Evolutionary conservation across 371 early-diverging fungal genomes (phyloP).

Genomic region (Cokeromyces recurvatus): DNA sequence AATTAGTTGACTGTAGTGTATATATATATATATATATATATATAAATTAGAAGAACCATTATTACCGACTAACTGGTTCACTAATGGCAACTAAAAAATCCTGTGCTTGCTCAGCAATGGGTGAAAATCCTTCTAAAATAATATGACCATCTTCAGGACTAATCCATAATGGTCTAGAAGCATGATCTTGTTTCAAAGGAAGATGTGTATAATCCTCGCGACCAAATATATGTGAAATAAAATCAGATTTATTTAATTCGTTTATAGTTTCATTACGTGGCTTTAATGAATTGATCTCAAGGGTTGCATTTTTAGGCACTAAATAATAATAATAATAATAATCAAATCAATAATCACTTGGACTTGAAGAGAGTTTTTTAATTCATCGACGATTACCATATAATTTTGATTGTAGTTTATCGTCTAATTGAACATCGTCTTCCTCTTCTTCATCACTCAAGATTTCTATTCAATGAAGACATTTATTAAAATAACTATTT

Average conservation of each 20-base stretch:
- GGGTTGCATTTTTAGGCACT: conserved; percentile 56
- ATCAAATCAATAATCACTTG: too few species aligned
- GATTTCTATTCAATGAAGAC: too few species aligned
- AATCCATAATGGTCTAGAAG: conserved; percentile 94
- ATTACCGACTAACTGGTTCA: conserved; percentile 94
- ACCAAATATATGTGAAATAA: conserved; percentile 62
- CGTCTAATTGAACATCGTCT: conserved; percentile 43
- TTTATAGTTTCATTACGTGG: conserved; percentile 15
- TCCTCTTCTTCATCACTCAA: too few species aligned
- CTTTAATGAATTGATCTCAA: conserved; percentile 42
- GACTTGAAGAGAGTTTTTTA: too few species aligned
- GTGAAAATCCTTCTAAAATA: conserved; percentile 95
- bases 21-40: too few species aligned
- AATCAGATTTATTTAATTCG: conserved; percentile 36
- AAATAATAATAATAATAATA: not conserved
- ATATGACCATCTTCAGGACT: conserved; percentile 89
- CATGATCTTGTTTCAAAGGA: conserved; percentile 86
- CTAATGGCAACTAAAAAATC: conserved; percentile 99
- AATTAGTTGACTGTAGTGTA: too few species aligned
- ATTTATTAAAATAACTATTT: too few species aligned
- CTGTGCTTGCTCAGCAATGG: conserved; percentile 92
- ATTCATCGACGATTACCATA: conserved; percentile 21
- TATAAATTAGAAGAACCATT: too few species aligned
- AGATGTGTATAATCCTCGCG: conserved; percentile 73
- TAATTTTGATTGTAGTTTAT: conserved; percentile 28